Evolutionary conservation across 257 asterid genomes (phyloP).

Genomic region (Paraleonurus japonicus): DNA sequence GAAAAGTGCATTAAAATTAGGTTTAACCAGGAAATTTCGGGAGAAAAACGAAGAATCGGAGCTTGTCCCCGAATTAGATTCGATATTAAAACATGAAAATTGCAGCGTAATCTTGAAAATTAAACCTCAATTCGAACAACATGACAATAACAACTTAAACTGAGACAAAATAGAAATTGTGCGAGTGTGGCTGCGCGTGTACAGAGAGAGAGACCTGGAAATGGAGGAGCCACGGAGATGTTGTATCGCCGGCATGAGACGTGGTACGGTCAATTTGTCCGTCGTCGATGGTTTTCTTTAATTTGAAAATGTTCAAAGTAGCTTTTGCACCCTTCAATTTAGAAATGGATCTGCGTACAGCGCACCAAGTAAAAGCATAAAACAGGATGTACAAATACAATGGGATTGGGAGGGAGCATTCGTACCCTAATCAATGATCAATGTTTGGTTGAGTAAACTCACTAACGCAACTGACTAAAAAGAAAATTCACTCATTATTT

Average conservation of each 20-base stretch:
- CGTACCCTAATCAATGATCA: no score
- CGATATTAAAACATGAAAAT: neutral
- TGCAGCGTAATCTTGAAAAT: neutral
- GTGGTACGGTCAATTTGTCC: slow-evolving; percentile 6
- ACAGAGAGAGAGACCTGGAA: slow-evolving; percentile 6
- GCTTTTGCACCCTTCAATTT: no score
- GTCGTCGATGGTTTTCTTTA: neutral
- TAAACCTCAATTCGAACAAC: slow-evolving; percentile 10
- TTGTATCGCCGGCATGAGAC: slow-evolving; percentile 26
- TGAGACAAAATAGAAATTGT: neutral
- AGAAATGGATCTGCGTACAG: no score
- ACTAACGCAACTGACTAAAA: no score
- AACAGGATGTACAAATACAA: no score
- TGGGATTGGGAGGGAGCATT: no score
- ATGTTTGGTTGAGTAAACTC: no score
- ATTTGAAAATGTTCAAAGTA: neutral
- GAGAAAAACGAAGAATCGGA: neutral
- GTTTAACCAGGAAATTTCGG: neutral
- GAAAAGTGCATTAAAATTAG: neutral
- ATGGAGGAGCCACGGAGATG: slow-evolving; percentile 2
- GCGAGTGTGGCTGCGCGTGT: neutral
- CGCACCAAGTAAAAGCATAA: no score
- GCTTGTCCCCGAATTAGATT: neutral
- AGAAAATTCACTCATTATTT: no score
- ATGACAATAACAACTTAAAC: neutral